Evolutionary conservation across 306 rosid species (phyloP).

Genomic region (Lithocarpus polystachyus): DNA sequence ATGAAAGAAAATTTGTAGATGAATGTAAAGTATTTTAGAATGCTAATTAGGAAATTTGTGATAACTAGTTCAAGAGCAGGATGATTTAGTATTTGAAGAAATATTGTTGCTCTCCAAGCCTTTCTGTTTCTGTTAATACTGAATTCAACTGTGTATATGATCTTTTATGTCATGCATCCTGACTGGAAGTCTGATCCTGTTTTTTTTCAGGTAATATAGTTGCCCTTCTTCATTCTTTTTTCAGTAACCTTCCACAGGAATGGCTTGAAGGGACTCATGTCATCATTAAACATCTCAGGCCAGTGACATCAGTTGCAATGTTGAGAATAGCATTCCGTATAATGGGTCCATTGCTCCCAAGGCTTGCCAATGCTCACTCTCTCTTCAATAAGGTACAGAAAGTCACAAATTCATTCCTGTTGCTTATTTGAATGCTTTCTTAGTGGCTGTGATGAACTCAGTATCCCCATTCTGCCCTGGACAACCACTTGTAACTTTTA

Average conservation of each 20-base stretch:
- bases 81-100: background rate
- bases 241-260: constrained; percentile 93
- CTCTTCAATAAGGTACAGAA: constrained; percentile 77
- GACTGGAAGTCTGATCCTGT: constrained; percentile 18
- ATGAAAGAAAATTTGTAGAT: background rate
- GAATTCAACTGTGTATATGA: background rate
- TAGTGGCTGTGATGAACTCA: background rate
- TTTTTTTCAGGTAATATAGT: constrained; percentile 72
- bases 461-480: background rate
- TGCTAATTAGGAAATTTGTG: background rate
- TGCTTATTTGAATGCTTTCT: constrained; percentile 9
- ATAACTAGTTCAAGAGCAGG: background rate
- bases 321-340: constrained; percentile 93
- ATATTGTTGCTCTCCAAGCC: background rate
- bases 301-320: constrained; percentile 90
- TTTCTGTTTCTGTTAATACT: background rate
- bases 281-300: constrained; percentile 81
- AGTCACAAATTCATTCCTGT: constrained; percentile 9
- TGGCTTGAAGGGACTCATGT: constrained; percentile 86
- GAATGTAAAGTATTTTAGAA: background rate
- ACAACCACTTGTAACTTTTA: background rate
- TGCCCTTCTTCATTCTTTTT: constrained; percentile 92
- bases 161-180: background rate
- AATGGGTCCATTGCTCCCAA: constrained; percentile 95
- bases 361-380: constrained; percentile 84